Base-by-base conservation (phyloP, 805 yeast genomes). In the Lipomyces oligophaga region DNA sequence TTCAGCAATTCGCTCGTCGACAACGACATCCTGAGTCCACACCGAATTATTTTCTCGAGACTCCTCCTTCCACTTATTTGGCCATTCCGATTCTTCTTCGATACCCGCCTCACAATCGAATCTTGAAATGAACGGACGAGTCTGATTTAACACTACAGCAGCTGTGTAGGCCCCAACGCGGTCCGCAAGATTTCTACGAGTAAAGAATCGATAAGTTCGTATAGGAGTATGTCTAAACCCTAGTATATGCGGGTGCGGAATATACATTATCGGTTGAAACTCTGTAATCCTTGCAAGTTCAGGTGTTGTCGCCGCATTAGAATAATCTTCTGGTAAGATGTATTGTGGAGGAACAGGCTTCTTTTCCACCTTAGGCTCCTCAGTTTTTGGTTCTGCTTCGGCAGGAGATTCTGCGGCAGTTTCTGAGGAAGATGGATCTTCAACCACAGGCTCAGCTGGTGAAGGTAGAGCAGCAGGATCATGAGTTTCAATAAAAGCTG, bases 71-170 rank as follows among this genome's bases (percentile, higher is more conserved):
- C 97, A 90, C 47, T 75, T 74, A 44, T 28, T 65, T 11, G 96
- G 96, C 97, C 97, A 90, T 55, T 85, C 90, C 4, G 64, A 60
- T 62, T 89, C 96, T 63, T 88, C 96, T 34, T 71, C 78, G 16
- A 63, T 60, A 13, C 76, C 77, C 48, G 68, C 63, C 22, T 66
- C 65, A 15, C 66, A 61, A 46, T 78, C 80, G 3, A 58, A 57
- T 8, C 61, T 48, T 37, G 70, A 64, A 42, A 63, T 67, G 59
- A 78, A 84, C 7, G 79, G 76, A 39, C 94, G 71, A 3, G 69
- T 61, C 34, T 74, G 71, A 26, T 78, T 78, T 0, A 75, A 63
- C 26, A 80, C 74, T 3, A 78, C 72, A 0, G 78, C 74, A 11
- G 78, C 73, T 0, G 87, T 73, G 20, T 71, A 68, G 21, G 62